These are phyloP conservation scores for Globomyces pollinis-pini DNA, from an alignment of 192 early-diverging fungal genomes.

Conservation along the genomic window DNA sequence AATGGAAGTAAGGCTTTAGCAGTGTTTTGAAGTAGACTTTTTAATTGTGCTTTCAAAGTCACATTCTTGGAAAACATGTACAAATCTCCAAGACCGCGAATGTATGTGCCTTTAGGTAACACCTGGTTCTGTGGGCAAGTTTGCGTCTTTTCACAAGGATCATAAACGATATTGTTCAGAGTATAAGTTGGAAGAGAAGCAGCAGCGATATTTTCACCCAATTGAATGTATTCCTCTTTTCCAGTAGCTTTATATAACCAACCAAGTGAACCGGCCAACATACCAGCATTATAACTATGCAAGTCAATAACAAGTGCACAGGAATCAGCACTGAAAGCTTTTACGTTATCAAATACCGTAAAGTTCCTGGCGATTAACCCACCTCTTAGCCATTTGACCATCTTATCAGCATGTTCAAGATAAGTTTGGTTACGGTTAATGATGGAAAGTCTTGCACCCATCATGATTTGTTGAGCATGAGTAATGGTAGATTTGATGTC, in stretches of 20 bases:
- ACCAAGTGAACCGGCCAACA: slow-evolving; percentile 12
- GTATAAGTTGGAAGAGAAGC: slow-evolving; percentile 9
- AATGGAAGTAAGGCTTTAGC: slow-evolving; percentile 11
- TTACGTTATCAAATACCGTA: background rate
- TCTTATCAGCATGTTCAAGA: slow-evolving; percentile 12
- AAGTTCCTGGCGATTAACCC: background rate
- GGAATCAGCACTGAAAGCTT: background rate
- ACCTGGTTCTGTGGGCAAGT: background rate
- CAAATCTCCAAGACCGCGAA: background rate
- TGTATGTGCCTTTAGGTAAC: background rate
- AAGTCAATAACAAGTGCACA: background rate
- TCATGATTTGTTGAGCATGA: slow-evolving; percentile 24
- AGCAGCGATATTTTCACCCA: slow-evolving; percentile 12
- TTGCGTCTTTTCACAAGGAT: slow-evolving; percentile 12
- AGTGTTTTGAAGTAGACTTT: background rate
- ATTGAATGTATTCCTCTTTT: slow-evolving; percentile 9
- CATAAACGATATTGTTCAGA: slow-evolving; percentile 12
- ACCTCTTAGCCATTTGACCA: slow-evolving; percentile 29
- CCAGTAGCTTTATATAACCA: slow-evolving; percentile 25
- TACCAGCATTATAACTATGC: slow-evolving; percentile 20
- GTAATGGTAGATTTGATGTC: slow-evolving; percentile 33
- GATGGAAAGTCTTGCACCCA: slow-evolving; percentile 20
- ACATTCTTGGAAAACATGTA: background rate
- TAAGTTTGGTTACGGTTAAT: slow-evolving; percentile 23
- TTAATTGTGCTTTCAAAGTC: background rate